A percentile compares a stretch with the other conserved stretches of the same genome.
Conservation (phyloP, 2,329 filamentous ascomycete species). For the Neopestalotiopsis clavispora region DNA sequence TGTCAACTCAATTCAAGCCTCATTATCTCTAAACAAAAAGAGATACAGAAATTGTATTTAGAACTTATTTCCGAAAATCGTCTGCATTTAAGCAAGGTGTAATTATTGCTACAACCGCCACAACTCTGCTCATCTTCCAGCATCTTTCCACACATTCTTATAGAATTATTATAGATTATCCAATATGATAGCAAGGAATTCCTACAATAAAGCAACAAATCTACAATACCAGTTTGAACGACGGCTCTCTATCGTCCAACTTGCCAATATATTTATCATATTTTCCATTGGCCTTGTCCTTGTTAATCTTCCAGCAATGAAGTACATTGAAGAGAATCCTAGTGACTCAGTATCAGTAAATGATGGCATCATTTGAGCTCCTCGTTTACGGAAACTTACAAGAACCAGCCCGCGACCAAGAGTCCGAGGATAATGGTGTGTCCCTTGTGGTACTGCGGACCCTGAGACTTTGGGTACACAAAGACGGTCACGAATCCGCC, state of each 20-base stretch:
- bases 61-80: no score
- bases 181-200: neutral
- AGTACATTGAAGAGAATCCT: constrained; percentile 65
- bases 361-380: neutral
- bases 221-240: constrained; percentile 64
- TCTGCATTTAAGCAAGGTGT: no score
- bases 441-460: constrained; percentile 62
- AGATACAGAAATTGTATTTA: no score
- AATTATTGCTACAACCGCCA: no score
- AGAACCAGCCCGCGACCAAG: constrained; percentile 65
- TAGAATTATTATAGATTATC: neutral
- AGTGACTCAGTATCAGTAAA: neutral
- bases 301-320: constrained; percentile 68
- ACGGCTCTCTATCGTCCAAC: constrained; percentile 68
- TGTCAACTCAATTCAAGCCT: neutral
- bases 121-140: no score
- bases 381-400: constrained; percentile 52
- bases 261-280: constrained; percentile 60
- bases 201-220: neutral
- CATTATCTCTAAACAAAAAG: no score
- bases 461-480: constrained; percentile 61
- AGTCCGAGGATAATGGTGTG: constrained; percentile 66
- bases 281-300: constrained; percentile 64
- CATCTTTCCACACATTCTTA: no score
- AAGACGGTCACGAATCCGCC: constrained; percentile 71